Evolutionary conservation across 345 rosid species (phyloP), one percentile per base, ranked within the genome.

Genomic region (rapeseed (Brassica napus)): DNA sequence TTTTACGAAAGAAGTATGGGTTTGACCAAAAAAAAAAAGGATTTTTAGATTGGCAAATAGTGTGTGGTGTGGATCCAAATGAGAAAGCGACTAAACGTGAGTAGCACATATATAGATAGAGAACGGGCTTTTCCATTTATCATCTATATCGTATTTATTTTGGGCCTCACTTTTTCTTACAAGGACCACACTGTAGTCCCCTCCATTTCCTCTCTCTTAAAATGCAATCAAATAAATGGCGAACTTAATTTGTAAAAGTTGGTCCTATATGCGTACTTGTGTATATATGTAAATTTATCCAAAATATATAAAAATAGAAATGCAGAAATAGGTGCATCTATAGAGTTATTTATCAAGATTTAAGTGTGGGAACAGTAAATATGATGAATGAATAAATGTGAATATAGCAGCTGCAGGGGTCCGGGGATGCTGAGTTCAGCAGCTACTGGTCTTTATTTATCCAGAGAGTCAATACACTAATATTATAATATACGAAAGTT

Each of bases 1-100:
- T 24, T 24, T 24, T 24, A 3, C 3, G 4, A 31, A 31, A 3
- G 5, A 31, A 31, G 5, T 31, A 3, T 3, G 5, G 34, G 34
- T 31, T 31, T 31, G 5, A 31, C 5, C 34, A 31, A 31, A 31
- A 31, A 31, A 31, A 26, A 3, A 26, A 12, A 70, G 47, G 4
- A 18, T 42, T 30, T 59, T 14, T 16, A 60, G 79, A 65, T 77
- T 65, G 47, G 52, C 49, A 55, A 78, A 55, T 39, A 65, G 55
- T 72, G 61, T 15, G 24, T 28, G 24, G 57, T 73, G 74, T 73
- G 82, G 78, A 67, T 72, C 73, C 82, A 79, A 79, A 67, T 59
- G 77, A 12, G 83, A 83, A 52, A 71, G 83, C 83, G 83, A 80
- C 83, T 64, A 31, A 80, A 80, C 79, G 16, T 21, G 76, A 69